phyloP scores from a whole-genome alignment of 257 asterid genomes.

The Anisodus acutangulus region DNA sequence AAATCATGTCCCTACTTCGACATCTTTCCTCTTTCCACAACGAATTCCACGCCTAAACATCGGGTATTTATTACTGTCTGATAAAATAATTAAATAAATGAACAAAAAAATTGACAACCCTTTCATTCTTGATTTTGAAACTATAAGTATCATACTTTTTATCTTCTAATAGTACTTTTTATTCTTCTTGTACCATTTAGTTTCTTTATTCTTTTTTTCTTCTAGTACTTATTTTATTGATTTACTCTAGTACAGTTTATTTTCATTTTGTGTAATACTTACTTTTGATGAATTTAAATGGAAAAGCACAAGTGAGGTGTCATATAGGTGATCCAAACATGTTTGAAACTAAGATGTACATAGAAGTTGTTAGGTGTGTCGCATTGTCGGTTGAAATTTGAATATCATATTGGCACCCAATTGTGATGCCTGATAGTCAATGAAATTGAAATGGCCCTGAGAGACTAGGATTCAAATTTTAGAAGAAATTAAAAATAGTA shows the following conservation, averaged over 20 bases:
- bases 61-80: background rate
- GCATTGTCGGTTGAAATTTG: background rate
- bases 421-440: background rate
- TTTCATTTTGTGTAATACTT: too few species aligned
- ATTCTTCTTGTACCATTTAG: too few species aligned
- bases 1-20: slow-evolving; percentile 36
- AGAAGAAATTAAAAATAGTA: too few species aligned
- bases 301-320: background rate
- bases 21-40: background rate
- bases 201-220: too few species aligned
- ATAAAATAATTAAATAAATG: background rate
- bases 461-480: too few species aligned
- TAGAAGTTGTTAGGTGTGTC: too few species aligned
- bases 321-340: too few species aligned
- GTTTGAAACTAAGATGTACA: background rate
- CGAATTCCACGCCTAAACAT: background rate
- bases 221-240: too few species aligned
- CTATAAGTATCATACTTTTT: too few species aligned
- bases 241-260: too few species aligned
- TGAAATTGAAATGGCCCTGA: background rate
- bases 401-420: background rate
- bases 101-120: background rate
- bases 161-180: background rate
- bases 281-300: background rate
- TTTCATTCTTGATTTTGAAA: background rate